Percentiles rank a stretch among this genome's conserved stretches.
Conservation (phyloP, 345 rosid species). For the Garcia nutans region DNA sequence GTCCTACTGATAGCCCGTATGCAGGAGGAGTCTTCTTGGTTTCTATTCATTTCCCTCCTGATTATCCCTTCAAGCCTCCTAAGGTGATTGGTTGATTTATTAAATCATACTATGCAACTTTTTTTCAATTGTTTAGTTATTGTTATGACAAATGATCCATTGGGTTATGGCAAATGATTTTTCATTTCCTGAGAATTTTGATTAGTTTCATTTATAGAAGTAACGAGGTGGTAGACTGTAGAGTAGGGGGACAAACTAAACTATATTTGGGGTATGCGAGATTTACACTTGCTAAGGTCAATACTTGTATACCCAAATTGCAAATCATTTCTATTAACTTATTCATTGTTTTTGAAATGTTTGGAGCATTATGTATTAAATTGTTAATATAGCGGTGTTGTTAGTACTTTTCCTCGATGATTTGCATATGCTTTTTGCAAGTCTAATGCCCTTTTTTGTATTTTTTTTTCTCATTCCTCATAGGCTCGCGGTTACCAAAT, state of each 20-base stretch:
- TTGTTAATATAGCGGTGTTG: background rate
- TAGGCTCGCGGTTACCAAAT: background rate
- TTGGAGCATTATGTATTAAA: background rate
- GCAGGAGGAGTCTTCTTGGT: constrained; percentile 41
- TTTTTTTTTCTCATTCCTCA: background rate
- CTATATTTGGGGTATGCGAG: too few relatives aligned
- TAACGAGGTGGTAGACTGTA: too few relatives aligned
- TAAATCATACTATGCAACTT: too few relatives aligned
- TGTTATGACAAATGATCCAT: background rate
- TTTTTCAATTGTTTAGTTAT: too few relatives aligned
- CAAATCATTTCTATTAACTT: background rate
- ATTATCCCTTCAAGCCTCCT: constrained; percentile 45
- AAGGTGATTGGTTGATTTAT: constrained; percentile 20
- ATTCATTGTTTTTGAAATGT: background rate
- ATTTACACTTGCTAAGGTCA: too few relatives aligned
- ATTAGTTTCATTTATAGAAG: too few relatives aligned
- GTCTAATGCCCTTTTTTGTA: background rate
- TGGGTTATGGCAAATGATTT: too few relatives aligned
- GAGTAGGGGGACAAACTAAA: too few relatives aligned
- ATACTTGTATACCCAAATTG: too few relatives aligned
- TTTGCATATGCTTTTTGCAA: background rate
- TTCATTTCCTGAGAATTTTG: too few relatives aligned
- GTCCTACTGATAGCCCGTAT: constrained; percentile 44
- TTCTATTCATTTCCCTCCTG: constrained; percentile 46
- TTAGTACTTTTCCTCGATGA: background rate